Evolutionary conservation across 2,329 filamentous ascomycete genomes (phyloP).

Genomic region (Exophiala sp.): DNA sequence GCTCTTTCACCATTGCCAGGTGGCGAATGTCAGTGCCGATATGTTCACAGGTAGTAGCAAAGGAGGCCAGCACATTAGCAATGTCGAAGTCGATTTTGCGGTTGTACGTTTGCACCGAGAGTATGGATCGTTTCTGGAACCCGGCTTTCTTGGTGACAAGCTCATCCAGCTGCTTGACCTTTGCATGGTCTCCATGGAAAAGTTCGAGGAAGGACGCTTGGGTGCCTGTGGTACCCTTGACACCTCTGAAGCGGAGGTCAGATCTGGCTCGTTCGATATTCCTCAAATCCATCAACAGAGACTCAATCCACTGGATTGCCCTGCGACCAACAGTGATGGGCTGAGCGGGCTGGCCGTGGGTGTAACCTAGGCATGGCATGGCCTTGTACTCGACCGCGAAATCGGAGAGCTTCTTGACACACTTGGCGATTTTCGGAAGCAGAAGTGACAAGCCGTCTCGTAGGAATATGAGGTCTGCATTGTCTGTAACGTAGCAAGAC

Average conservation of each 20-base stretch:
- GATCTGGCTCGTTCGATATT: constrained; percentile 67
- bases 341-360: constrained; percentile 60
- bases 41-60: constrained; percentile 74
- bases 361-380: constrained; percentile 71
- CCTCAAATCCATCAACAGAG: constrained; percentile 70
- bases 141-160: constrained; percentile 65
- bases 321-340: constrained; percentile 66
- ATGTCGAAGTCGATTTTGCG: constrained; percentile 79
- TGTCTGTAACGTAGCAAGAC: constrained; percentile 63
- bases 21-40: constrained; percentile 73
- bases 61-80: constrained; percentile 73
- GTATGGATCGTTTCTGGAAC: constrained; percentile 51
- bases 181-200: constrained; percentile 57
- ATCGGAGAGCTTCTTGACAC: constrained; percentile 67
- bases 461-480: constrained; percentile 71
- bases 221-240: constrained; percentile 69
- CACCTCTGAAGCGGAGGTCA: constrained; percentile 71
- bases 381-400: constrained; percentile 73
- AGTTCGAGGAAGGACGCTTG: constrained; percentile 75
- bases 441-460: constrained; percentile 72
- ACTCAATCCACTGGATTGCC: constrained; percentile 71
- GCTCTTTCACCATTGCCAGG: constrained; percentile 72
- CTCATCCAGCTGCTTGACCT: constrained; percentile 61
- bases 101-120: constrained; percentile 71
- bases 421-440: constrained; percentile 71